A percentile compares a stretch with the other conserved stretches of the same genome.
Conservation (phyloP, 495 filamentous ascomycete species). For the Polyplosphaeria fusca region DNA sequence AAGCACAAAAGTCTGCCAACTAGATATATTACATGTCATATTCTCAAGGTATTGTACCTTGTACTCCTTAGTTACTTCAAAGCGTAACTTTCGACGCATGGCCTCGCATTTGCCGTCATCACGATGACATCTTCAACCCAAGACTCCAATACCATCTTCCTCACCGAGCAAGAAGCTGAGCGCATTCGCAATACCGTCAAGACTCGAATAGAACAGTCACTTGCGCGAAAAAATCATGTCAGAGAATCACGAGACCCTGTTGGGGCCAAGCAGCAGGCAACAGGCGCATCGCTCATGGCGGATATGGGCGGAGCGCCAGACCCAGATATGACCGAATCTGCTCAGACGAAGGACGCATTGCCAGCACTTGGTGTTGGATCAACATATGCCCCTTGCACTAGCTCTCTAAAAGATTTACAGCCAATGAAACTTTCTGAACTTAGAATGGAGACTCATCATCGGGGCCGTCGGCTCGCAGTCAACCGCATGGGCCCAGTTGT, state of each 20-base stretch:
- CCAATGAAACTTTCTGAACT: conserved; percentile 37
- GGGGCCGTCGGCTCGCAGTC: conserved; percentile 10
- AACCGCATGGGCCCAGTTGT: conserved; percentile 18
- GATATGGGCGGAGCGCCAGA: conserved; percentile 37
- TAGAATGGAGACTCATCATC: conserved; percentile 20
- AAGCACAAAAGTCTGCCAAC: too few species aligned
- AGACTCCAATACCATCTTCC: conserved; percentile 39
- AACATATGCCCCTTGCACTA: conserved; percentile 40
- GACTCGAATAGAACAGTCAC: conserved; percentile 32
- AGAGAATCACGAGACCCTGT: conserved; percentile 33
- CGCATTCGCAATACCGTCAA: conserved; percentile 36
- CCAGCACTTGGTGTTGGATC: conserved; percentile 36
- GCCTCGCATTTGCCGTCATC: too few species aligned
- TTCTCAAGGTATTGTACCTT: too few species aligned
- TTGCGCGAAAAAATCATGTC: conserved; percentile 27
- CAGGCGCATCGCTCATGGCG: conserved; percentile 38
- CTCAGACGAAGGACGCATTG: conserved; percentile 18
- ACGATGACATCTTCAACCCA: too few species aligned
- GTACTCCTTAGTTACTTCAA: too few species aligned
- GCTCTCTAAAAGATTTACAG: conserved; percentile 33
- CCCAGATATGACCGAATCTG: conserved; percentile 17
- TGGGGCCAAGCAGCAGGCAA: conserved; percentile 33
- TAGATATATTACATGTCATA: too few species aligned
- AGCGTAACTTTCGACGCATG: too few species aligned
- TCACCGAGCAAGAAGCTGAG: conserved; percentile 37